A percentile compares a stretch with the other conserved stretches of the same genome.
Conservation (phyloP, 495 filamentous ascomycete species). For the Lasiosphaeria miniovina region DNA sequence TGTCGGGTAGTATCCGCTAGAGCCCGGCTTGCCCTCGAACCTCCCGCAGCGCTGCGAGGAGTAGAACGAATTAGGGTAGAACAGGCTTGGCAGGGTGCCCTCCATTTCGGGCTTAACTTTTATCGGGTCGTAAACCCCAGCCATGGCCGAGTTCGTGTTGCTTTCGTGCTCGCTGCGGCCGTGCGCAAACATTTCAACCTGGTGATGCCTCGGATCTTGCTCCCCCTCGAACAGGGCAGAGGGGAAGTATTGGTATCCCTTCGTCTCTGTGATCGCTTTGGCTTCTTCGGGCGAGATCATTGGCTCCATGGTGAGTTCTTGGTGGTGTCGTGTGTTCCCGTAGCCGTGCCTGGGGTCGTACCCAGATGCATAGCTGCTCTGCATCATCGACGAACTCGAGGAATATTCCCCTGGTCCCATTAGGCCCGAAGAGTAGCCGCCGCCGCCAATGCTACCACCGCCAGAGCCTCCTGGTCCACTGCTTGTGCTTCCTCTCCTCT, state of each 20-base stretch:
- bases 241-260: constrained; percentile 48
- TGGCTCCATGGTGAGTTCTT: constrained; percentile 41
- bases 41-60: constrained; percentile 37
- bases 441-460: constrained; percentile 48
- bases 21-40: constrained; percentile 45
- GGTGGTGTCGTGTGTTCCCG: constrained; percentile 39
- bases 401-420: constrained; percentile 37
- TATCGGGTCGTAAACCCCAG: constrained; percentile 25
- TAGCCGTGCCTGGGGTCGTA: constrained; percentile 43
- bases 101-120: constrained; percentile 48
- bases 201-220: constrained; percentile 35
- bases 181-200: constrained; percentile 41
- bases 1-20: constrained; percentile 45
- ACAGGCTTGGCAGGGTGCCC: constrained; percentile 38
- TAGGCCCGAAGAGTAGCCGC: constrained; percentile 38
- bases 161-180: constrained; percentile 37
- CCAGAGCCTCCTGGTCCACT: constrained; percentile 66
- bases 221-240: constrained; percentile 42
- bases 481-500: constrained; percentile 69
- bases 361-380: constrained; percentile 23
- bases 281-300: constrained; percentile 46
- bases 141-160: constrained; percentile 22
- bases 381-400: constrained; percentile 32
- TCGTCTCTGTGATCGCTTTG: constrained; percentile 42
- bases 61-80: constrained; percentile 36